Evolutionary conservation across 768 basidiomycete genomes (phyloP).

Genomic region (Trametes gibbosa): DNA sequence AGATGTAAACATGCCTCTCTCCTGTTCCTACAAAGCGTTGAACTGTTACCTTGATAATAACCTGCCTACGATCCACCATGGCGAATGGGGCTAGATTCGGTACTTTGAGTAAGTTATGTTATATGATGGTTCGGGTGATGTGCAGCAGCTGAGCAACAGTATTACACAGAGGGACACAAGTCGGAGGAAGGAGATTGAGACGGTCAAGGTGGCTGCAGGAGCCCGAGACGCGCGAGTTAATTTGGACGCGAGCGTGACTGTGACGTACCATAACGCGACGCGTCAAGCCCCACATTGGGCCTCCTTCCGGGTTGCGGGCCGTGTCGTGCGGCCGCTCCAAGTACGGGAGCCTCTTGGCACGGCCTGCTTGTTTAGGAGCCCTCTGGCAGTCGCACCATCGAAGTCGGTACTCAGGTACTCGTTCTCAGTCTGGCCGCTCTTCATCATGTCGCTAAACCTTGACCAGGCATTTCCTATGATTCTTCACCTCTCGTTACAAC

Average conservation of each 20-base stretch:
- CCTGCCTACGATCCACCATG: constrained; percentile 40
- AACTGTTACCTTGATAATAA: constrained; percentile 42
- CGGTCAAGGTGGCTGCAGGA: background rate
- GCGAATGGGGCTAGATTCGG: background rate
- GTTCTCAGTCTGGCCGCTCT: background rate
- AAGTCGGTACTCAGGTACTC: background rate
- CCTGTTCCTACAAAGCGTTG: background rate
- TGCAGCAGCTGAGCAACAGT: too few relatives aligned
- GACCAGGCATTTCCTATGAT: too few relatives aligned
- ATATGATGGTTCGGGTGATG: background rate
- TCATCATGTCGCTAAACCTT: background rate
- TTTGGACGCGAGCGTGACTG: constrained; percentile 14
- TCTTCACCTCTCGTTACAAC: background rate
- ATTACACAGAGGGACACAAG: too few relatives aligned
- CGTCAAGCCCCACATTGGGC: constrained; percentile 15
- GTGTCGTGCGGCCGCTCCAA: background rate
- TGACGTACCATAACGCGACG: constrained; percentile 23
- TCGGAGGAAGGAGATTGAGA: background rate
- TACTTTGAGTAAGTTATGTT: background rate
- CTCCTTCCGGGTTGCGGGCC: constrained; percentile 5
- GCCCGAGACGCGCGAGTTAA: background rate
- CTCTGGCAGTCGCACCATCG: too few relatives aligned
- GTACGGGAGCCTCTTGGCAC: background rate
- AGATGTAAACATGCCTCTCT: background rate
- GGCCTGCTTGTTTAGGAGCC: too few relatives aligned